phyloP scores from a whole-genome alignment of 257 asterid species.

The Sherardia arvensis region DNA sequence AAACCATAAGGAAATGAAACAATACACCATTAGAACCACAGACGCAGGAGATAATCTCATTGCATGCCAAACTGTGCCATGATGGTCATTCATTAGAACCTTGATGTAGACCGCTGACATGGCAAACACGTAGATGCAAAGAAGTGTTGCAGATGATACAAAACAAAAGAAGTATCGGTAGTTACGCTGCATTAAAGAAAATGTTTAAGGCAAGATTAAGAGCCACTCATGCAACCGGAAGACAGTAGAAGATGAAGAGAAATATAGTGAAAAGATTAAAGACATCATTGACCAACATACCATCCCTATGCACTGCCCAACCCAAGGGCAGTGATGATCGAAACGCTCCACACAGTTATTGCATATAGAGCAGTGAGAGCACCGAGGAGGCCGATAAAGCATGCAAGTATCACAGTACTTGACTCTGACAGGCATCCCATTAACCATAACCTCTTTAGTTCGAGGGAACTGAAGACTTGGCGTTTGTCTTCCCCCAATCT shows the following conservation, averaged over 20 bases:
- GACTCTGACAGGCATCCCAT: slow-evolving; percentile 81
- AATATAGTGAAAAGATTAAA: neutral
- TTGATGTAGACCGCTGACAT: slow-evolving; percentile 82
- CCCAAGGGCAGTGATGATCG: slow-evolving; percentile 99
- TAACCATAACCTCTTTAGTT: slow-evolving; percentile 92
- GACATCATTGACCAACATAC: slow-evolving; percentile 27
- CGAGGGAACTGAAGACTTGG: slow-evolving; percentile 94
- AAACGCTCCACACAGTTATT: slow-evolving; percentile 95
- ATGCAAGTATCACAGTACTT: slow-evolving; percentile 98
- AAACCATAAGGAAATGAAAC: slow-evolving; percentile 95
- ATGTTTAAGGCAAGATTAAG: slow-evolving; percentile 4
- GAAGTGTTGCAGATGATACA: slow-evolving; percentile 82
- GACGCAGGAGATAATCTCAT: slow-evolving; percentile 96
- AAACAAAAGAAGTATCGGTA: slow-evolving; percentile 92
- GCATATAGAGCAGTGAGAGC: slow-evolving; percentile 98
- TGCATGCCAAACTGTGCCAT: slow-evolving; percentile 87
- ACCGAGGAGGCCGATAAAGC: slow-evolving; percentile 98
- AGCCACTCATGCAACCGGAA: neutral
- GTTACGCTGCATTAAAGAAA: slow-evolving; percentile 70
- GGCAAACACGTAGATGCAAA: slow-evolving; percentile 83
- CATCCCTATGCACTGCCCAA: slow-evolving; percentile 95
- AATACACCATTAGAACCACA: slow-evolving; percentile 66
- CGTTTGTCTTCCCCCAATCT: slow-evolving; percentile 86
- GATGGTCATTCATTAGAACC: slow-evolving; percentile 72
- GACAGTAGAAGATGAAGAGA: neutral